A percentile compares a stretch with the other conserved stretches of the same genome.
Conservation (phyloP, 2,329 filamentous ascomycete genomes). For the Curvularia verruculosa region DNA sequence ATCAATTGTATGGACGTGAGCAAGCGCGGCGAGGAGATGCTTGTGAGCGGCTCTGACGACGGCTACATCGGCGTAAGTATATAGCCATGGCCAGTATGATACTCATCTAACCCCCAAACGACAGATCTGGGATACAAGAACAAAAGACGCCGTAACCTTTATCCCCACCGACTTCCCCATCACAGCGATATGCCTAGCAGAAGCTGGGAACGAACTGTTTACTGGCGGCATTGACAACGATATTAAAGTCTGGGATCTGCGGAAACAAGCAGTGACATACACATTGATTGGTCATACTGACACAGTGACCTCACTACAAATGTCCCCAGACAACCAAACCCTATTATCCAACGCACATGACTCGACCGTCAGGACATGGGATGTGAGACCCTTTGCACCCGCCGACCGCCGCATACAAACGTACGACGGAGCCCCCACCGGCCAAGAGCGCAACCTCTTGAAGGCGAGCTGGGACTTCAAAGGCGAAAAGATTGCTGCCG, state of each 20-base stretch:
- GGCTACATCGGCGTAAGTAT: slow-evolving; percentile 73
- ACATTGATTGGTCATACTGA: slow-evolving; percentile 88
- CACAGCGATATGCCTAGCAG: slow-evolving; percentile 87
- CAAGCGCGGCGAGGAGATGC: slow-evolving; percentile 84
- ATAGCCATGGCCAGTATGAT: background rate
- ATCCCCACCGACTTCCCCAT: slow-evolving; percentile 92
- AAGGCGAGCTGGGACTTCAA: slow-evolving; percentile 87
- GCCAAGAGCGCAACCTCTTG: slow-evolving; percentile 89
- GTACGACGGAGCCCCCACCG: slow-evolving; percentile 88
- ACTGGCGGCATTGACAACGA: slow-evolving; percentile 96
- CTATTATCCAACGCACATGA: slow-evolving; percentile 93
- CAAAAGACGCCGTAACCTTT: slow-evolving; percentile 85
- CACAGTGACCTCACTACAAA: slow-evolving; percentile 84
- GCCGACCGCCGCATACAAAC: slow-evolving; percentile 83
- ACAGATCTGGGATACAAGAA: slow-evolving; percentile 87
- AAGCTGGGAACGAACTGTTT: slow-evolving; percentile 94
- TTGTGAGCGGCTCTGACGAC: slow-evolving; percentile 92
- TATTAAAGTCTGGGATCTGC: slow-evolving; percentile 95
- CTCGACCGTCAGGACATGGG: slow-evolving; percentile 92
- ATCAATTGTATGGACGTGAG: slow-evolving; percentile 91
- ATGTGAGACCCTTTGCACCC: slow-evolving; percentile 92
- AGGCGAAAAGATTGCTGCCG: slow-evolving; percentile 85
- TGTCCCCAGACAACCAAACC: slow-evolving; percentile 93
- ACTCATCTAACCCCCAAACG: slow-evolving; percentile 25
- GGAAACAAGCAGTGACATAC: slow-evolving; percentile 88